Evolutionary conservation across 164 flowering plant species (phyloP), one percentile per base, ranked within the genome.

Genomic region (Kingdonia uniflora): DNA sequence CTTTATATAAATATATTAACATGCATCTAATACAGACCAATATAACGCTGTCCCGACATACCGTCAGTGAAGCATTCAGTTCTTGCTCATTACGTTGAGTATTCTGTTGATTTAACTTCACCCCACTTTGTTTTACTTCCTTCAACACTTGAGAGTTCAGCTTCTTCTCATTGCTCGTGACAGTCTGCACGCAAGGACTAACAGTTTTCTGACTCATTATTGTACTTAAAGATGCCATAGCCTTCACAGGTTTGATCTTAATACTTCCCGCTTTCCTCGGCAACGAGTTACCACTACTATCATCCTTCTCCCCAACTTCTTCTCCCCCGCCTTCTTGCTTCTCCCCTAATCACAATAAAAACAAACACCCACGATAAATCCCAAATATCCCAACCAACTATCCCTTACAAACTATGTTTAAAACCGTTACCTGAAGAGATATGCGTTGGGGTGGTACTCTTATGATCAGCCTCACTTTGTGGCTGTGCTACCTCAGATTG

Each of bases 221-320:
- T 17, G 50, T 42, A 70, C 54, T 57, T 29, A 74, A 60, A 41
- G 80, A 69, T 51, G 68, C 67, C 47, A 74, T 41, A 0, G 68
- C 67, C 68, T 44, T 81, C 1, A n/a, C n/a, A n/a, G 90, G 67
- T 59, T 80, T 89, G 25, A 88, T 82, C 62, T 79, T 92, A 45
- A 88, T 81, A 58, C 81, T 71, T 24, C 80, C 81, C 41, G 77
- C 49, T 77, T 79, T 84, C 66, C 58, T 78, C 0, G 79, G 69
- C 55, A 74, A 54, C n/a, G 80, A 76, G 58, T 60, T 73, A 50
- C 65, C 74, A 65, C 80, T 44, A 16, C 19, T 73, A 38, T 80
- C n/a, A n/a, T n/a, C n/a, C n/a, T n/a, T n/a, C n/a, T n/a, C 90
- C 45, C 80, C 90, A 64, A 59, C 61, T 54, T 71, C 82, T 54